phyloP scores from a whole-genome alignment of 495 filamentous ascomycete species.

The Daldinia childiae region DNA sequence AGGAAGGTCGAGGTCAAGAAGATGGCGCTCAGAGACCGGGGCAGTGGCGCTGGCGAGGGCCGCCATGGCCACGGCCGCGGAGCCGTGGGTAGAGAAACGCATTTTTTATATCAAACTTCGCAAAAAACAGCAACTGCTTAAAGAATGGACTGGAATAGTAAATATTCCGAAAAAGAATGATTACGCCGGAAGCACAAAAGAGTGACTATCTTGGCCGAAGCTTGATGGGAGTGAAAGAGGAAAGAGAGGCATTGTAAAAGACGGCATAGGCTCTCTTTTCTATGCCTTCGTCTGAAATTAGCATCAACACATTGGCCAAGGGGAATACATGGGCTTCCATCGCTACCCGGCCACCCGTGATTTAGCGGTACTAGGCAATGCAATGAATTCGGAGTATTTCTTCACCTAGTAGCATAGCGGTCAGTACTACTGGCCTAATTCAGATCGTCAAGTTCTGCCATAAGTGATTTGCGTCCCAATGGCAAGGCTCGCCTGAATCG shows the following conservation, averaged over 20 bases:
- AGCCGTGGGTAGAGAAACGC: constrained; percentile 47
- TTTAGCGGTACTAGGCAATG: constrained; percentile 19
- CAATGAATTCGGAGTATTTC: constrained; percentile 13
- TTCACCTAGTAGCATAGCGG: constrained; percentile 22
- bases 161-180: constrained; percentile 43
- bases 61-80: constrained; percentile 46
- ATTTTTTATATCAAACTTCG: constrained; percentile 25
- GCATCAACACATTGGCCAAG: constrained; percentile 33
- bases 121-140: constrained; percentile 37
- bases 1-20: constrained; percentile 35
- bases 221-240: constrained; percentile 43
- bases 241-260: constrained; percentile 3
- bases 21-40: constrained; percentile 35
- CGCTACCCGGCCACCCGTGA: constrained; percentile 37
- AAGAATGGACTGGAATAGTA: constrained; percentile 48
- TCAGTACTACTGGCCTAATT: constrained; percentile 39
- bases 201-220: constrained; percentile 45
- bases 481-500: constrained; percentile 24
- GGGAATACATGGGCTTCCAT: constrained; percentile 15
- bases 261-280: constrained; percentile 43
- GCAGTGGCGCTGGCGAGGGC: constrained; percentile 45
- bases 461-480: constrained; percentile 17
- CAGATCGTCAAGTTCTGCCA: constrained; percentile 31
- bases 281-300: constrained; percentile 42
- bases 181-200: constrained; percentile 46